A percentile compares a stretch with the other conserved stretches of the same genome.
Conservation (phyloP, 2,329 filamentous ascomycete genomes). For the Delphinella strobiligena region DNA sequence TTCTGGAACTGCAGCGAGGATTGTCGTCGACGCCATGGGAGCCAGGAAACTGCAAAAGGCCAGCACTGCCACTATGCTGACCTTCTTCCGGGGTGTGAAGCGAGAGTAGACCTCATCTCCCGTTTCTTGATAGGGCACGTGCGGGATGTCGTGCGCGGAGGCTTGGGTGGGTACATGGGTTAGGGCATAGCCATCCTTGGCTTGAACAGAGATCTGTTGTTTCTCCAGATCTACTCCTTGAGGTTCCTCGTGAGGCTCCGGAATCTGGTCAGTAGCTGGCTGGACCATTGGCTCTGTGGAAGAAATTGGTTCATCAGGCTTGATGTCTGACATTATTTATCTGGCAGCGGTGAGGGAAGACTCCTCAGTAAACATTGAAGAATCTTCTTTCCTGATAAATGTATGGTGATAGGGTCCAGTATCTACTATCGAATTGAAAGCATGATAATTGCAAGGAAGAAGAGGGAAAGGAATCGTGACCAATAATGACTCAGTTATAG, state of each 20-base stretch:
- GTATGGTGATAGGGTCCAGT: too few species aligned
- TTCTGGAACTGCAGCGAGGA: constrained; percentile 63
- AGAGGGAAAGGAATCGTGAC: too few species aligned
- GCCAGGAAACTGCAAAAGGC: constrained; percentile 67
- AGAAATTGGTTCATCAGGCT: neutral
- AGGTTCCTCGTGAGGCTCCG: constrained; percentile 6
- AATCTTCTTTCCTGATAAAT: too few species aligned
- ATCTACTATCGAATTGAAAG: too few species aligned
- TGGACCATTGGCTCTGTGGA: constrained; percentile 6
- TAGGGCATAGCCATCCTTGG: constrained; percentile 4
- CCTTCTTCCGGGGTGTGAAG: constrained; percentile 50
- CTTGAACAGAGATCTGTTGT: neutral
- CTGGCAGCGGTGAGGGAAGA: too few species aligned
- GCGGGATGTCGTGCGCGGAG: constrained; percentile 13
- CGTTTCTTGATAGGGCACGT: constrained; percentile 25
- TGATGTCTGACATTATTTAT: constrained; percentile 5
- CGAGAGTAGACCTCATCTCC: constrained; percentile 51
- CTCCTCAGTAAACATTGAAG: too few species aligned
- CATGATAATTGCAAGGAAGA: too few species aligned
- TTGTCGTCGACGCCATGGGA: constrained; percentile 61
- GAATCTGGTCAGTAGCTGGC: constrained; percentile 4
- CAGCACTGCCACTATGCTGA: constrained; percentile 54
- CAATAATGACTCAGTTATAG: neutral
- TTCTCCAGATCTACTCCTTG: constrained; percentile 8
- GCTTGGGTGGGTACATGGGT: constrained; percentile 11